phyloP scores from a whole-genome alignment of 768 basidiomycete species.

The Tylopilus rubrobrunneus region DNA sequence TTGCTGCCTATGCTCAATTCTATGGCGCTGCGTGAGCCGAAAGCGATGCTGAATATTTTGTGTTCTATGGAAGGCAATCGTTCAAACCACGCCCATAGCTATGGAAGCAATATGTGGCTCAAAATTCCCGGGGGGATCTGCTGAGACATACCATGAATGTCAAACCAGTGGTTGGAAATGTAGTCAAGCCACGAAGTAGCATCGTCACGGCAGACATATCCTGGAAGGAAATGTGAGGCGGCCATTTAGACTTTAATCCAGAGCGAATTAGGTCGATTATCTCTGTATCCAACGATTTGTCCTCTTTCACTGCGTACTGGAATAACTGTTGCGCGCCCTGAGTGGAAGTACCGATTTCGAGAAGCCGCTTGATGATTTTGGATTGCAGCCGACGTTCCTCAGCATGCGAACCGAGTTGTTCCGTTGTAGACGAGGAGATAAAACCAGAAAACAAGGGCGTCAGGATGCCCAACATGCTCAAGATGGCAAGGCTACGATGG shows the following conservation, averaged over 20 bases:
- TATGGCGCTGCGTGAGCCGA: constrained; percentile 33
- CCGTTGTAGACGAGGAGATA: constrained; percentile 20
- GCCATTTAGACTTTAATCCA: constrained; percentile 74
- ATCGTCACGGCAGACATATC: constrained; percentile 49
- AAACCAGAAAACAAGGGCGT: constrained; percentile 40
- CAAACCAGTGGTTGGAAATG: constrained; percentile 59
- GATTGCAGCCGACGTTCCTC: constrained; percentile 51
- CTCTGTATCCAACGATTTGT: constrained; percentile 55
- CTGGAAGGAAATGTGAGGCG: constrained; percentile 71
- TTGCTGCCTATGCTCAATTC: constrained; percentile 49
- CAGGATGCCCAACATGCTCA: constrained; percentile 58
- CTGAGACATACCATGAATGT: constrained; percentile 59
- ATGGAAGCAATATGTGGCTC: neutral
- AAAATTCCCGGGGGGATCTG: neutral
- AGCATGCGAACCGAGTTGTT: constrained; percentile 3
- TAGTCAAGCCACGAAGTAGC: constrained; percentile 44
- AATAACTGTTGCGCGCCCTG: constrained; percentile 63
- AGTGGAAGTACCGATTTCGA: constrained; percentile 73
- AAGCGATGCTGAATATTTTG: constrained; percentile 35
- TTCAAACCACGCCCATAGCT: constrained; percentile 52
- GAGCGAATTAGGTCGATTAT: constrained; percentile 67
- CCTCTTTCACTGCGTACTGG: constrained; percentile 47
- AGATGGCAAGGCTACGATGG: constrained; percentile 67
- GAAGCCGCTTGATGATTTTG: constrained; percentile 63
- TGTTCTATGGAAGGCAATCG: constrained; percentile 34